These are phyloP conservation scores for Chalciporus piperatus DNA, from an alignment of 768 basidiomycete genomes.

Conservation along the genomic window DNA sequence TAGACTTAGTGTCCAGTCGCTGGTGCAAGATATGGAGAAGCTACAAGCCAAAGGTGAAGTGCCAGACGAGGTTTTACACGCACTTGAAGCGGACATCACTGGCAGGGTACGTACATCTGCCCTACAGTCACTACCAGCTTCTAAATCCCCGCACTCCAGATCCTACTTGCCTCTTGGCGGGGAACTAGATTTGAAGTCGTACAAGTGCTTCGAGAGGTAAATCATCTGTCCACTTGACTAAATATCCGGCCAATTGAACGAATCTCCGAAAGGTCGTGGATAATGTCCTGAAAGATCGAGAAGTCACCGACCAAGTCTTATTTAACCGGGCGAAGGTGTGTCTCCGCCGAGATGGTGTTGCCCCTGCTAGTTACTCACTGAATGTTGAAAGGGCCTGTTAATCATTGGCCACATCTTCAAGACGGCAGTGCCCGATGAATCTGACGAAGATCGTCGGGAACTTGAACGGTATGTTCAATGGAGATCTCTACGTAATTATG, in stretches of 20 bases:
- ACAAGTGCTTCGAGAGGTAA: conserved; percentile 77
- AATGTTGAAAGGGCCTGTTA: conserved; percentile 64
- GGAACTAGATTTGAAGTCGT: conserved; percentile 94
- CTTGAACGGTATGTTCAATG: conserved; percentile 72
- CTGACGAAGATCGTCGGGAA: conserved; percentile 91
- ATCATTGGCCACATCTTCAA: conserved; percentile 91
- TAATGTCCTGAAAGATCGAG: conserved; percentile 78
- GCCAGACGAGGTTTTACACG: conserved; percentile 79
- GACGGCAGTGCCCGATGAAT: conserved; percentile 77
- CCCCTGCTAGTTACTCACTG: not conserved
- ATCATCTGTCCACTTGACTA: conserved; percentile 6
- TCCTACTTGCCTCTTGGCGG: conserved; percentile 96
- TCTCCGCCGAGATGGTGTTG: not conserved
- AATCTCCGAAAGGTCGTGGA: conserved; percentile 59
- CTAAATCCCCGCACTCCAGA: conserved; percentile 39
- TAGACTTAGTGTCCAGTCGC: conserved; percentile 26
- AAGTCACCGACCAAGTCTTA: conserved; percentile 65
- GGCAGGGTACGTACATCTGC: conserved; percentile 60
- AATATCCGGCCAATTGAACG: not conserved
- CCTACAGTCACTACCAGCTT: not conserved
- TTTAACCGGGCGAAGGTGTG: conserved; percentile 82
- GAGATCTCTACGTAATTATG: not conserved
- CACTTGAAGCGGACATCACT: conserved; percentile 89
- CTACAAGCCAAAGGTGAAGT: conserved; percentile 87
- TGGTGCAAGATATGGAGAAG: conserved; percentile 79